Base-by-base conservation (phyloP, 768 basidiomycete genomes). In the Dacryopinax primogenitus region DNA sequence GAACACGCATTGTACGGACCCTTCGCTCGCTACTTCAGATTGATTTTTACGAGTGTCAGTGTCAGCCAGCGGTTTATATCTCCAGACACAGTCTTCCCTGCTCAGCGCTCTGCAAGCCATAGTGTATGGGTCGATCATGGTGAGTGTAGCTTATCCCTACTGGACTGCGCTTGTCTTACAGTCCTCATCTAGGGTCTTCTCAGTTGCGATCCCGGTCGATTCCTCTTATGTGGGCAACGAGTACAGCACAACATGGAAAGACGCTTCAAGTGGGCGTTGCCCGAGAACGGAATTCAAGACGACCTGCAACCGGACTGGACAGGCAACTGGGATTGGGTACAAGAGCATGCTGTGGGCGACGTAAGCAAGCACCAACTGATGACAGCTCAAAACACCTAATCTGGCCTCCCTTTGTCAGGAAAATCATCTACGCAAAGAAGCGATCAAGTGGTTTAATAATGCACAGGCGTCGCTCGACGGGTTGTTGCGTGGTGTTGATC, bases 241-340 rank as follows among this genome's bases (percentile, higher is more conserved):
- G 78, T 81, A 68, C 75, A 79, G 26, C 78, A 84, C 44, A 86
- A 84, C 69, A 84, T 86, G 70, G 72, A 78, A 37, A 79, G 84
- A 15, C 80, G 89, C 35, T 88, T 88, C 69, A 91, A 91, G 70
- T 91, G 89, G 89, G 84, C 87, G 0, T 88, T 85, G 67, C 11
- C n/a, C 65, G 61, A 62, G 70, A 74, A 58, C 68, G 69, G 45
- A 72, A 68, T 33, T 45, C 72, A 18, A 72, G 77, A 13, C 70
- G 72, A 6, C 68, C 77, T 62, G 32, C 72, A 51, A 73, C 76
- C 45, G 72, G 74, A 62, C 69, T 83, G 18, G 67, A 75, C 26
- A 72, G 77, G 45, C 47, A 58, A 58, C 21, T 26, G 15, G 26
- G 26, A 30, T 4, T 58, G 51, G 51, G 32, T 58, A 26, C 4